phyloP scores from a whole-genome alignment of 345 rosid species.

The Bruguiera gymnorhiza region DNA sequence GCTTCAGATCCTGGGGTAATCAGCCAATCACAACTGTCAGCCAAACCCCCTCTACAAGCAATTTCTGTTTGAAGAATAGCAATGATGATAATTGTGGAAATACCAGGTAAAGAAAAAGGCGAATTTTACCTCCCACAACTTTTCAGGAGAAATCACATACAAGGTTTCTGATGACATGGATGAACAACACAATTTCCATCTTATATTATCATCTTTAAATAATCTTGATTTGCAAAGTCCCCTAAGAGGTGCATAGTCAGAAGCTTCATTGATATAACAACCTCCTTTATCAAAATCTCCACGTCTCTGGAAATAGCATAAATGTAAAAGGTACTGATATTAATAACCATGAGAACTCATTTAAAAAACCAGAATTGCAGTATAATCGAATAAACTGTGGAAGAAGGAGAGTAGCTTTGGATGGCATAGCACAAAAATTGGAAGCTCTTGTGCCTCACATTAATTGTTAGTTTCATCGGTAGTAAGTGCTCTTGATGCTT shows the following conservation, averaged over 20 bases:
- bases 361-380: neutral
- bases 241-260: constrained; percentile 33
- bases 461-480: no score
- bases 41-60: constrained; percentile 1
- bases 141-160: constrained; percentile 59
- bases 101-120: constrained; percentile 6
- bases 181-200: constrained; percentile 53
- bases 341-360: constrained; percentile 1
- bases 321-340: constrained; percentile 15
- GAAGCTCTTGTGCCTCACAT: no score
- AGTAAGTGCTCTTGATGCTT: no score
- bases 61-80: neutral
- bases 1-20: constrained; percentile 53
- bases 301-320: constrained; percentile 41
- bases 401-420: neutral
- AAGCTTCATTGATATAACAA: constrained; percentile 33
- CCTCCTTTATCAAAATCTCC: constrained; percentile 44
- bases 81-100: neutral
- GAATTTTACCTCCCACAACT: constrained; percentile 83
- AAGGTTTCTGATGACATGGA: constrained; percentile 40
- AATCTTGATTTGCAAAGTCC: constrained; percentile 41
- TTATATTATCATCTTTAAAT: constrained; percentile 40
- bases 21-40: constrained; percentile 2
- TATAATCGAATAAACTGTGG: neutral
- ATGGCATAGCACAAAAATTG: no score